Evolutionary conservation across 371 early-diverging fungal genomes (phyloP).

Genomic region (Cokeromyces recurvatus): DNA sequence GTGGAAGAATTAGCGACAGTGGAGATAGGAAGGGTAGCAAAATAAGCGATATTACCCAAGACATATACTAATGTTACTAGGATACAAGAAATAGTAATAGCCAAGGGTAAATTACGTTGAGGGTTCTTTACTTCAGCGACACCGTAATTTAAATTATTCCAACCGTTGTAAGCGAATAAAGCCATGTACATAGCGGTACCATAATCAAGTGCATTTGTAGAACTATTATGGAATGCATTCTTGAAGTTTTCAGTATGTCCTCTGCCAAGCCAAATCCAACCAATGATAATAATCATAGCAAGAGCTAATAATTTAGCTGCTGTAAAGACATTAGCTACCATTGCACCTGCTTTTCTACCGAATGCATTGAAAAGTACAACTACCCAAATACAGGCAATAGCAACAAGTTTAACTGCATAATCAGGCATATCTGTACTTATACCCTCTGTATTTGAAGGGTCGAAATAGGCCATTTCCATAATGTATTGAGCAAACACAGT

Average conservation of each 20-base stretch:
- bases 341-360: slow-evolving; percentile 27
- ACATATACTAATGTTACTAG: slow-evolving; percentile 52
- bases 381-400: slow-evolving; percentile 34
- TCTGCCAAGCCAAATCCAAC: slow-evolving; percentile 34
- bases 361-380: slow-evolving; percentile 31
- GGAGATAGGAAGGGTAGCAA: slow-evolving; percentile 42
- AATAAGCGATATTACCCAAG: slow-evolving; percentile 58
- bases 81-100: slow-evolving; percentile 45
- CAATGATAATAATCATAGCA: slow-evolving; percentile 36
- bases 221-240: slow-evolving; percentile 30
- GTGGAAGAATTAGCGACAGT: slow-evolving; percentile 26
- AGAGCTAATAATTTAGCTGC: slow-evolving; percentile 32
- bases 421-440: slow-evolving; percentile 13
- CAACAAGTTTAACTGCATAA: slow-evolving; percentile 25
- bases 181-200: slow-evolving; percentile 58
- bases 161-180: slow-evolving; percentile 60
- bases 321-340: slow-evolving; percentile 24
- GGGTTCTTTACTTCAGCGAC: slow-evolving; percentile 60
- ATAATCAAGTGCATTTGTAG: slow-evolving; percentile 46
- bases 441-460: slow-evolving; percentile 9
- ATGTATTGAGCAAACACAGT: slow-evolving; percentile 54
- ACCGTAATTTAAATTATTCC: slow-evolving; percentile 62
- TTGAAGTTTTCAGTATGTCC: slow-evolving; percentile 24
- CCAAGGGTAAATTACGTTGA: slow-evolving; percentile 44
- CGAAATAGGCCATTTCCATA: slow-evolving; percentile 33